Evolutionary conservation across 2,329 filamentous ascomycete genomes (phyloP).

Genomic region (Rutstroemia sp.): DNA sequence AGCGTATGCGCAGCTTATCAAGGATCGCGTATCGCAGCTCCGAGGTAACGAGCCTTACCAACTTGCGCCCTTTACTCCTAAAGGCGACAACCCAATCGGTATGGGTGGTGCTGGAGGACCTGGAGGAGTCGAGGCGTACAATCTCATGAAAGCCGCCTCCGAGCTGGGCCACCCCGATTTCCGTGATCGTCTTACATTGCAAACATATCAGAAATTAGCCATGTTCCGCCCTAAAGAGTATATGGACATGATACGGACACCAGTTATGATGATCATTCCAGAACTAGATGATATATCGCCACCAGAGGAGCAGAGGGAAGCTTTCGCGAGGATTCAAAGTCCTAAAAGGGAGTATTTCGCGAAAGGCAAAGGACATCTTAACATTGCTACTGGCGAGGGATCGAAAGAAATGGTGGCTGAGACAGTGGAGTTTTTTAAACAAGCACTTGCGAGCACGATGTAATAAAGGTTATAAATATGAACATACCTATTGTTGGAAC

Average conservation of each 20-base stretch:
- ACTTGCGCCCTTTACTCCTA: background rate
- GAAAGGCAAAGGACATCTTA: conserved; percentile 24
- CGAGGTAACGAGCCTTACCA: background rate
- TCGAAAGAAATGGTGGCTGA: conserved; percentile 16
- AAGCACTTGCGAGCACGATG: background rate
- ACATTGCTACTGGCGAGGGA: conserved; percentile 22
- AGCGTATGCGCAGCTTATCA: background rate
- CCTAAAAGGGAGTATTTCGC: conserved; percentile 23
- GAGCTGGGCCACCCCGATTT: background rate
- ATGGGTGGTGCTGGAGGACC: background rate
- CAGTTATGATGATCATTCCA: background rate
- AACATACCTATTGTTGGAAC: background rate
- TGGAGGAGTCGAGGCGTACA: background rate
- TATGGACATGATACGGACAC: background rate
- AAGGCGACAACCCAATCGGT: conserved; percentile 1
- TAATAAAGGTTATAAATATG: background rate
- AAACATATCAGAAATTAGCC: background rate
- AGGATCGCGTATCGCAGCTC: background rate
- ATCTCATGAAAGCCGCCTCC: background rate
- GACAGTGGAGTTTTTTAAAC: background rate
- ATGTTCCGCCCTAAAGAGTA: background rate
- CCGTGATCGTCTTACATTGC: background rate
- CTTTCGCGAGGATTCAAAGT: conserved; percentile 9
- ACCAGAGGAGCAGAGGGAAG: background rate
- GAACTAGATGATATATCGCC: background rate